Base-by-base conservation (phyloP, 495 filamentous ascomycete species). In the Platismatia glauca region DNA sequence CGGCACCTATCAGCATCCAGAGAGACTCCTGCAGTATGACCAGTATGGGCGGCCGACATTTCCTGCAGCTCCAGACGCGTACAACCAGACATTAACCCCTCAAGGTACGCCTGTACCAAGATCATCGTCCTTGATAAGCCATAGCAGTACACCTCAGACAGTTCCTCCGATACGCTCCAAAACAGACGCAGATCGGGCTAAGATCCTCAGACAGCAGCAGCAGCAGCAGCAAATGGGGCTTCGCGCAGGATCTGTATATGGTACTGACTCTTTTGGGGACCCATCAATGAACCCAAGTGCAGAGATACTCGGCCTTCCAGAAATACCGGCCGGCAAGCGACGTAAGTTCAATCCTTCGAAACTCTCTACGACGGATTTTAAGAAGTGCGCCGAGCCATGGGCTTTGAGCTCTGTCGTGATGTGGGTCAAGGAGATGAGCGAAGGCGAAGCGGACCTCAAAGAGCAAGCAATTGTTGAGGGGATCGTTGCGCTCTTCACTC, bases 291-390 rank as follows among this genome's bases (percentile, higher is more conserved):
- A 60, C 20, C 62, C 66, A 76, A 82, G 64, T 64, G 82, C 73
- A 69, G 83, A 71, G 74, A 79, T 67, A 66, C 82, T 89, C 58
- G 88, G 89, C 72, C 81, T 88, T 46, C 89, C 89, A 58, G 81
- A 84, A 9, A 79, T 91, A 55, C 88, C 88, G 8, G 81, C 78
- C 24, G 84, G 83, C 15, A 80, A 86, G 61, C 83, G 85, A 65
- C 87, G 86, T 73, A 90, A 86, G 70, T 96, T 96, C 71, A 84
- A 89, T 59, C 91, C 91, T 0, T 82, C 89, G n/a, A 95, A 95
- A 69, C 77, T 99, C 39, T 89, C 86, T 7, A 80, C 86, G 20
- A 82, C 82, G 39, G 94, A 97, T 65, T 91, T 95, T 75, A 89
- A 84, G 61, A 89, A 84, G 67, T 99, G 94, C 69, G 68, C 76